A percentile compares a stretch with the other conserved stretches of the same genome.
Conservation (phyloP, 2,329 filamentous ascomycete species). For the Fusarium sambucinum region DNA sequence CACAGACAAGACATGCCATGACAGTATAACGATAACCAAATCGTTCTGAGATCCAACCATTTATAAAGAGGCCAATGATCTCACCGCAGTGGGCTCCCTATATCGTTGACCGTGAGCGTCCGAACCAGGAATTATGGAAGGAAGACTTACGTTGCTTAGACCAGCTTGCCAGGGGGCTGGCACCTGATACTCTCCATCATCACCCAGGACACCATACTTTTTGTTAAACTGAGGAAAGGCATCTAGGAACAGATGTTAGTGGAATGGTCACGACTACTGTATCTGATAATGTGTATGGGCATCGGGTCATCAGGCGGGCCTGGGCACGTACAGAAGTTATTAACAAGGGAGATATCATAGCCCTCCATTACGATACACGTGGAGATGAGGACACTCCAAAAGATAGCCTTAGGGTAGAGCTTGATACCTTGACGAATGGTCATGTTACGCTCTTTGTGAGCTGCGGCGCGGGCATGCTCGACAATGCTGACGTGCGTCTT, state of each 20-base stretch:
- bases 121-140: background rate
- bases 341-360: conserved; percentile 42
- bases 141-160: conserved; percentile 62
- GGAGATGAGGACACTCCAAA: conserved; percentile 43
- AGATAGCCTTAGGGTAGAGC: conserved; percentile 42
- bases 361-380: conserved; percentile 45
- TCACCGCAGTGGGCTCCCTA: conserved; percentile 69
- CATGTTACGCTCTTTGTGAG: conserved; percentile 42
- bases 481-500: conserved; percentile 39
- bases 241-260: conserved; percentile 50
- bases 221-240: conserved; percentile 68
- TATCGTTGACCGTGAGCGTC: conserved; percentile 41
- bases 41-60: conserved; percentile 74
- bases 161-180: conserved; percentile 72
- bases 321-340: conserved; percentile 41
- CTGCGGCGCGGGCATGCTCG: conserved; percentile 41
- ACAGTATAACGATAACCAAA: conserved; percentile 76
- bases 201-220: conserved; percentile 66
- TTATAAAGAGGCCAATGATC: conserved; percentile 74
- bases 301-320: background rate
- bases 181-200: conserved; percentile 65
- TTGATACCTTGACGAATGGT: conserved; percentile 42
- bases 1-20: conserved; percentile 65
- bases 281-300: conserved; percentile 1
- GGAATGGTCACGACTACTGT: background rate